These are phyloP conservation scores for Talaromyces sp. DNA, from an alignment of 2,329 filamentous ascomycete genomes.

Conservation along the genomic window DNA sequence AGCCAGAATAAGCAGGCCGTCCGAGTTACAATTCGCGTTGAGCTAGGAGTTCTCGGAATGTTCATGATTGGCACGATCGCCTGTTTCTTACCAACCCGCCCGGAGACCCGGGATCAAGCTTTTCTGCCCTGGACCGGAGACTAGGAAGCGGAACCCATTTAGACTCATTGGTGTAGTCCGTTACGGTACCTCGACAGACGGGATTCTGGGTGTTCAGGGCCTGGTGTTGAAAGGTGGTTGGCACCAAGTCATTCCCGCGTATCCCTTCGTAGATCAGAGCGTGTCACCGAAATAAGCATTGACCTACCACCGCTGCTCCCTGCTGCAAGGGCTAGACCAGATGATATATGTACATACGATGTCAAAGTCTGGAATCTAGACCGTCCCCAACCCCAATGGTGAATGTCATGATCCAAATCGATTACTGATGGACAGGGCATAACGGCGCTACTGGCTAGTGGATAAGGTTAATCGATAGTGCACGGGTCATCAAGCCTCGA, in stretches of 20 bases:
- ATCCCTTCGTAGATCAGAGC: background rate
- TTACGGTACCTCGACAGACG: background rate
- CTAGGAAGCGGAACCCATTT: background rate
- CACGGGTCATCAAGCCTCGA: conserved; percentile 16
- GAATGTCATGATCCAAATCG: background rate
- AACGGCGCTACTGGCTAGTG: conserved; percentile 4
- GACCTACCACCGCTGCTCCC: background rate
- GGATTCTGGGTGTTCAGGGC: background rate
- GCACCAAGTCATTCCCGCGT: background rate
- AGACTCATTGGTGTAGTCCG: background rate
- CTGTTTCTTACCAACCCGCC: background rate
- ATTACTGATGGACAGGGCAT: background rate
- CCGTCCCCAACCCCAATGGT: background rate
- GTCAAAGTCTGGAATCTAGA: background rate
- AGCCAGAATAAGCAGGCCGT: background rate
- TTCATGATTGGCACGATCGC: background rate
- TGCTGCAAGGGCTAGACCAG: conserved; percentile 8
- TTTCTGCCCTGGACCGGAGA: background rate
- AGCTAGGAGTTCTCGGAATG: background rate
- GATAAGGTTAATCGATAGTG: conserved; percentile 21
- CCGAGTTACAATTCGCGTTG: background rate
- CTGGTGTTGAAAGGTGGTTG: too few relatives aligned
- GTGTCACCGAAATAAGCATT: conserved; percentile 1
- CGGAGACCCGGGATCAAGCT: conserved; percentile 2
- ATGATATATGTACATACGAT: background rate